These are phyloP conservation scores for Coemansia sp. DNA, from an alignment of 192 early-diverging fungal genomes.

Conservation along the genomic window DNA sequence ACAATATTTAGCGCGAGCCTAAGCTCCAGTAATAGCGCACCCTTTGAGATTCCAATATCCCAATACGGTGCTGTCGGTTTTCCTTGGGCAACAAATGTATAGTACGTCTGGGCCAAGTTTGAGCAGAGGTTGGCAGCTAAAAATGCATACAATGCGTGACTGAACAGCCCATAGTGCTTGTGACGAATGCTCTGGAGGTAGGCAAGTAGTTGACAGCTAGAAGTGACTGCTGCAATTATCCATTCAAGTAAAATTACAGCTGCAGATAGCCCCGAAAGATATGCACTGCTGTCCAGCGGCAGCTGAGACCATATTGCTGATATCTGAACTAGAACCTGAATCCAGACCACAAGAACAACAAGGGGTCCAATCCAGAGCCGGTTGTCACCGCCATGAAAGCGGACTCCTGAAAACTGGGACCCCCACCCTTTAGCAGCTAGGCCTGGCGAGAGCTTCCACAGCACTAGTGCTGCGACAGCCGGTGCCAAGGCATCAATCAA, in stretches of 20 bases:
- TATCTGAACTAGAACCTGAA: conserved; percentile 6
- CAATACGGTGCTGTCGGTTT: conserved; percentile 13
- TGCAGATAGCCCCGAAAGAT: not conserved
- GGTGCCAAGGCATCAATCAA: not conserved
- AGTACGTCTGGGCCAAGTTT: conserved; percentile 13
- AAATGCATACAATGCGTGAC: conserved; percentile 11
- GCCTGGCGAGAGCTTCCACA: not conserved
- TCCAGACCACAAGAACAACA: conserved; percentile 4
- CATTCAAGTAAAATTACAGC: not conserved
- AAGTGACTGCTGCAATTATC: not conserved
- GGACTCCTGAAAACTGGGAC: not conserved
- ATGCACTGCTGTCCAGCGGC: not conserved
- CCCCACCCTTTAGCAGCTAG: not conserved
- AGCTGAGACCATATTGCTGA: not conserved
- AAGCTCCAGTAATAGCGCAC: not conserved
- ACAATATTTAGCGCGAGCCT: not conserved
- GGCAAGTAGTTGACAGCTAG: not conserved
- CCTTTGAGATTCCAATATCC: not conserved
- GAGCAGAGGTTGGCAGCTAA: conserved; percentile 9
- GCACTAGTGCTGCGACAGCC: not conserved
- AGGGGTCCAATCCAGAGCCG: conserved; percentile 32
- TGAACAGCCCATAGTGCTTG: conserved; percentile 28
- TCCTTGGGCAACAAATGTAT: conserved; percentile 12
- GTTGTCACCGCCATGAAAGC: conserved; percentile 18
- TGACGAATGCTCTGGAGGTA: conserved; percentile 1